Conservation (phyloP, 1,284 basidiomycete genomes). For the Amylostereum areolatum region DNA sequence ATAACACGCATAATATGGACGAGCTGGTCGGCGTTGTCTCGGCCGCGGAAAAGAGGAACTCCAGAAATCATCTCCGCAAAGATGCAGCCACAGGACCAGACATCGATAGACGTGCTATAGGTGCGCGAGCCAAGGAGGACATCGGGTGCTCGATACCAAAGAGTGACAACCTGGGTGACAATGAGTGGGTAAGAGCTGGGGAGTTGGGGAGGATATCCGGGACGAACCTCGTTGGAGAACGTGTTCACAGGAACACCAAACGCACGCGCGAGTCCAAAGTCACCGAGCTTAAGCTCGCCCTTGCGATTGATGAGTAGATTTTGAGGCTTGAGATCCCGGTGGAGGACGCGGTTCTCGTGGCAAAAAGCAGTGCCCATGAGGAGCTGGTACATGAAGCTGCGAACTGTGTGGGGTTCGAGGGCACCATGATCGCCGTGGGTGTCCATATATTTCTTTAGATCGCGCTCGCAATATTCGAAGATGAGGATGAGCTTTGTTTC, state of each 20-base stretch:
- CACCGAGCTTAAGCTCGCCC: slow-evolving; percentile 96
- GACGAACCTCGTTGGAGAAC: slow-evolving; percentile 85
- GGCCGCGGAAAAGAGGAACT: slow-evolving; percentile 92
- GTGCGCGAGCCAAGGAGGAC: slow-evolving; percentile 96
- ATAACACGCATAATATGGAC: slow-evolving; percentile 97
- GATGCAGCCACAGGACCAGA: slow-evolving; percentile 99
- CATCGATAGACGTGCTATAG: slow-evolving; percentile 98
- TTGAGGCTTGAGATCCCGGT: slow-evolving; percentile 97
- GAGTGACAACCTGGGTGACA: slow-evolving; percentile 77
- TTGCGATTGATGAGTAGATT: slow-evolving; percentile 97
- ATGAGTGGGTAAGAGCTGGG: slow-evolving; percentile 6
- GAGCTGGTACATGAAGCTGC: slow-evolving; percentile 96
- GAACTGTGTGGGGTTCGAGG: slow-evolving; percentile 88
- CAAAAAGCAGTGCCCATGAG: slow-evolving; percentile 98
- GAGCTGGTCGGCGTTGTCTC: slow-evolving; percentile 97
- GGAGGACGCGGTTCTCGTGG: slow-evolving; percentile 97
- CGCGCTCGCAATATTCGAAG: slow-evolving; percentile 98
- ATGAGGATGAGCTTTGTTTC: slow-evolving; percentile 98
- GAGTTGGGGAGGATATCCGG: background rate
- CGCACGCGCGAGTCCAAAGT: slow-evolving; percentile 91
- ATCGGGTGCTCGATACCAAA: slow-evolving; percentile 99
- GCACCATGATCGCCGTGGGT: slow-evolving; percentile 94
- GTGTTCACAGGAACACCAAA: slow-evolving; percentile 96
- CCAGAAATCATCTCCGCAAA: slow-evolving; percentile 99
- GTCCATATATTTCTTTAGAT: slow-evolving; percentile 99